Evolutionary conservation across 495 filamentous ascomycete genomes (phyloP).

Genomic region (Penicillium psychrofluorescens): DNA sequence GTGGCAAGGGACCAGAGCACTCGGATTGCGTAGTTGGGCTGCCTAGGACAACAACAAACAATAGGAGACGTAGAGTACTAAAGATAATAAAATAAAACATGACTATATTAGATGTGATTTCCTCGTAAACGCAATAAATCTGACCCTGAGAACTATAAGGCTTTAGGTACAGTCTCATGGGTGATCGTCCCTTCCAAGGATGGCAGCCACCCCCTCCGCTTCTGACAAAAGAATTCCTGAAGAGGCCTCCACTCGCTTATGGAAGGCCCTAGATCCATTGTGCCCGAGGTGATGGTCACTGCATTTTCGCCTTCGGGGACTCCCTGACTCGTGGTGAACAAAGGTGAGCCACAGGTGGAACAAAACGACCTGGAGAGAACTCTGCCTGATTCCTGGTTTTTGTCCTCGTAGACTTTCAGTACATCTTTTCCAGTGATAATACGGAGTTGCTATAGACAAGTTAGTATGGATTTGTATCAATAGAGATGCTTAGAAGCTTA

Average conservation of each 20-base stretch:
- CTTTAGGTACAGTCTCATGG: too few species aligned
- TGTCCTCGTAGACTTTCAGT: constrained; percentile 3
- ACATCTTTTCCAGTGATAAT: constrained; percentile 1
- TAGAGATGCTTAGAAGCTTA: not conserved
- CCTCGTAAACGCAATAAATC: too few species aligned
- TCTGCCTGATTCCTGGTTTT: not conserved
- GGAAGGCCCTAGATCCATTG: not conserved
- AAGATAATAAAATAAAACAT: too few species aligned
- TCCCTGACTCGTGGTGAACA: constrained; percentile 1
- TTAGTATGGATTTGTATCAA: not conserved
- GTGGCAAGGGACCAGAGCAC: too few species aligned
- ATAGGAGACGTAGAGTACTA: too few species aligned
- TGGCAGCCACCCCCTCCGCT: not conserved
- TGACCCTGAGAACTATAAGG: too few species aligned
- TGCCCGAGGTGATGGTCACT: not conserved
- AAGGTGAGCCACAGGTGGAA: constrained; percentile 5
- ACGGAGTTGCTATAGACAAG: not conserved
- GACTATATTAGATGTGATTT: too few species aligned
- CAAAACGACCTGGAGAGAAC: constrained; percentile 9
- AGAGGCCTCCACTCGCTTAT: not conserved
- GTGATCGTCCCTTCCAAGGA: not conserved
- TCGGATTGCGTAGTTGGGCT: too few species aligned
- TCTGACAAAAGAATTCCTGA: not conserved
- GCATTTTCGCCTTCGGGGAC: not conserved
- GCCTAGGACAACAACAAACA: too few species aligned